Evolutionary conservation across 345 rosid genomes (phyloP).

Genomic region (Balakata baccata): DNA sequence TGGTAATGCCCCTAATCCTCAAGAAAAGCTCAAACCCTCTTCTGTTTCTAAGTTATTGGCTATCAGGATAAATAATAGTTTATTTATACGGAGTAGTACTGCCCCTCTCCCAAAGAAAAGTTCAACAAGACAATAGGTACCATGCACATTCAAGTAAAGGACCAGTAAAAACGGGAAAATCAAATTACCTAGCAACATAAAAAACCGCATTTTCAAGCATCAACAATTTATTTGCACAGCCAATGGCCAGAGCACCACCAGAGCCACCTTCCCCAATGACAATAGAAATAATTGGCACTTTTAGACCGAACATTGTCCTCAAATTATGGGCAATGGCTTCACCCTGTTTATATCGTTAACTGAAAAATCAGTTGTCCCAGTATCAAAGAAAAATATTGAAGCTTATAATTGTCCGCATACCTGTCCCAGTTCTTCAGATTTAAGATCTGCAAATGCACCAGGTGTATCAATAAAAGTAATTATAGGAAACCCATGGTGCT

Average conservation of each 20-base stretch:
- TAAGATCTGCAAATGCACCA: constrained; percentile 76
- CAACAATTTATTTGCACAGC: constrained; percentile 82
- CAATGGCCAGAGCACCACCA: constrained; percentile 99
- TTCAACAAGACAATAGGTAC: not conserved
- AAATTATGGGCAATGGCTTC: constrained; percentile 96
- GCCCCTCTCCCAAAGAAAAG: not conserved
- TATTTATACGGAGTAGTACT: not conserved
- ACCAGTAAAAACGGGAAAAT: constrained; percentile 2
- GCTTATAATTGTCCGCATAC: constrained; percentile 29
- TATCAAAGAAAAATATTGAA: constrained; percentile 7
- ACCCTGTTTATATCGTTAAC: constrained; percentile 50
- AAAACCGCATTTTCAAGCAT: constrained; percentile 98
- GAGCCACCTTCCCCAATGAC: constrained; percentile 99
- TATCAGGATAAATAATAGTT: not conserved
- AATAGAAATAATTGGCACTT: constrained; percentile 88
- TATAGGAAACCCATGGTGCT: constrained; percentile 78
- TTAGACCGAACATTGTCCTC: constrained; percentile 92
- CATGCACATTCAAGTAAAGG: not conserved
- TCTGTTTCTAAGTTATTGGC: not conserved
- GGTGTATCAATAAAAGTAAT: constrained; percentile 82
- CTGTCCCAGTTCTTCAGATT: constrained; percentile 76
- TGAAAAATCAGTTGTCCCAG: constrained; percentile 23
- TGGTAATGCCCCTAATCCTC: constrained; percentile 3
- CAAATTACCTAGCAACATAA: constrained; percentile 86
- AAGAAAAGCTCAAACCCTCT: constrained; percentile 1